These are phyloP conservation scores for Monosporascus sp. DNA, from an alignment of 2,329 filamentous ascomycete species.

Conservation along the genomic window DNA sequence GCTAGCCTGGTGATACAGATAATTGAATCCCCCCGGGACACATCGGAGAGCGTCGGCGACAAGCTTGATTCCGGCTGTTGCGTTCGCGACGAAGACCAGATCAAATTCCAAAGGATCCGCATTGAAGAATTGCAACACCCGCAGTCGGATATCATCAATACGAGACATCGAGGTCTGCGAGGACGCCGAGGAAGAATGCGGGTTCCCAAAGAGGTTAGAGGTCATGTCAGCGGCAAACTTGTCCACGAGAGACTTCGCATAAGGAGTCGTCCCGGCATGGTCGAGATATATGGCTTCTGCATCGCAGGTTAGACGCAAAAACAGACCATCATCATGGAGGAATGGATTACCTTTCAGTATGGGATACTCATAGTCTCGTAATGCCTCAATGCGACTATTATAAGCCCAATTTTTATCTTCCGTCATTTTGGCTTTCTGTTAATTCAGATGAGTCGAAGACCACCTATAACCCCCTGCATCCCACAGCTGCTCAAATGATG, in stretches of 20 bases:
- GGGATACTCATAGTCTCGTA: slow-evolving; percentile 59
- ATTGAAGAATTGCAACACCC: slow-evolving; percentile 70
- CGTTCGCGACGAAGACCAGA: slow-evolving; percentile 61
- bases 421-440: slow-evolving; percentile 23
- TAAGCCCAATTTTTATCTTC: slow-evolving; percentile 36
- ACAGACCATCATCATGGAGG: not conserved
- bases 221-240: slow-evolving; percentile 75
- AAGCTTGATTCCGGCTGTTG: slow-evolving; percentile 58
- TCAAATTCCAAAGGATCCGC: slow-evolving; percentile 80
- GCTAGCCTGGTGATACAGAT: slow-evolving; percentile 75
- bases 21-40: slow-evolving; percentile 66
- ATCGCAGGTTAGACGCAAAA: not conserved
- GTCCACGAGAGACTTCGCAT: slow-evolving; percentile 75
- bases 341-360: slow-evolving; percentile 56
- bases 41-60: slow-evolving; percentile 70
- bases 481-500: no score
- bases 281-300: slow-evolving; percentile 80
- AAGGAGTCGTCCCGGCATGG: slow-evolving; percentile 88
- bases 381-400: slow-evolving; percentile 51
- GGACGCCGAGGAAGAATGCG: slow-evolving; percentile 78
- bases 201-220: slow-evolving; percentile 78
- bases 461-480: not conserved
- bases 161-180: slow-evolving; percentile 71
- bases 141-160: slow-evolving; percentile 70
- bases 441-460: not conserved